A percentile compares a stretch with the other conserved stretches of the same genome.
These are phyloP conservation scores for Ganoderma boninense DNA, from an alignment of 1,284 basidiomycete species.

Conservation along the genomic window DNA sequence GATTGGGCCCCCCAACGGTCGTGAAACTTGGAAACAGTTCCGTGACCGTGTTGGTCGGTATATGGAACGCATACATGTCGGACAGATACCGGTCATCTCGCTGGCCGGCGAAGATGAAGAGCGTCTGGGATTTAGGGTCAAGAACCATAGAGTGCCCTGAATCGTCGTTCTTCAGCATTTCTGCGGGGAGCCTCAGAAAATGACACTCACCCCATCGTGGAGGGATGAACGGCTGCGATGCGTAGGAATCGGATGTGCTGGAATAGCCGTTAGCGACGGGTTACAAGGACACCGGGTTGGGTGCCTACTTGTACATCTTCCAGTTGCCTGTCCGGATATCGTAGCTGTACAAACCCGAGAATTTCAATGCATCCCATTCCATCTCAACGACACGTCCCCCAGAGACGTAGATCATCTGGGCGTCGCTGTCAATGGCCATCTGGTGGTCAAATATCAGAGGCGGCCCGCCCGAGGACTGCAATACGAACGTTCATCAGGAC, in stretches of 20 bases:
- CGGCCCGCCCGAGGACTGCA: constrained; percentile 71
- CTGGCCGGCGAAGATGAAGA: constrained; percentile 79
- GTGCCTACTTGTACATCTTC: constrained; percentile 68
- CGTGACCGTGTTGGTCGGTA: constrained; percentile 62
- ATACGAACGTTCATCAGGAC: not conserved
- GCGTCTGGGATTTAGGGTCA: constrained; percentile 61
- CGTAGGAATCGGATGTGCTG: constrained; percentile 31
- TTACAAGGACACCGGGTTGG: not conserved
- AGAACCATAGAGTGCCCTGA: constrained; percentile 82
- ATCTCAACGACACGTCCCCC: constrained; percentile 80
- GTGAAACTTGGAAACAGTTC: constrained; percentile 72
- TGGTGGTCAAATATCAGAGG: constrained; percentile 84
- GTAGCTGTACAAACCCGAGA: constrained; percentile 77
- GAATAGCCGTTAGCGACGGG: not conserved
- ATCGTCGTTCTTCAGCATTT: not conserved
- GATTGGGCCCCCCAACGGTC: constrained; percentile 65
- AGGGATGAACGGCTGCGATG: constrained; percentile 47
- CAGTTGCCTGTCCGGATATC: constrained; percentile 68
- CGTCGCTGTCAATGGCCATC: constrained; percentile 78
- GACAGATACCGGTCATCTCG: constrained; percentile 68
- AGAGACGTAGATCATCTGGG: constrained; percentile 79
- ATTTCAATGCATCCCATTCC: constrained; percentile 63
- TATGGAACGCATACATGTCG: constrained; percentile 79
- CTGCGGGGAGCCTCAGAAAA: not conserved
- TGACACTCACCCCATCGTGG: constrained; percentile 63